A percentile compares a stretch with the other conserved stretches of the same genome.
These are phyloP conservation scores for Rosa rugosa DNA, from an alignment of 306 rosid species.

Conservation along the genomic window DNA sequence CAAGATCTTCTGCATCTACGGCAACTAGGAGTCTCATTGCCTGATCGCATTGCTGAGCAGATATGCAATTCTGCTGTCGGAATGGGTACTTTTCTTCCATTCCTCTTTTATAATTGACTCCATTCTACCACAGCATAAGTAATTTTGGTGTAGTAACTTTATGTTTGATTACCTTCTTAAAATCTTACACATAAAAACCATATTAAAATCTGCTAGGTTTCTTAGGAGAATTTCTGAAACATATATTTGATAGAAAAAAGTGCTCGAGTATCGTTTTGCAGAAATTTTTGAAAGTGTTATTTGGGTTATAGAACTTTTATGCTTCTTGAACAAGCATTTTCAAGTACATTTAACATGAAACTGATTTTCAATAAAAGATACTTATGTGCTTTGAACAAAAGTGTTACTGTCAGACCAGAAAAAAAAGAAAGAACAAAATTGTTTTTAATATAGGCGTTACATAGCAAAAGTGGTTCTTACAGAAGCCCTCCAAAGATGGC, in stretches of 20 bases:
- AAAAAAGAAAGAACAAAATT: too few species aligned
- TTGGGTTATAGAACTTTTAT: background rate
- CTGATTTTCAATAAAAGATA: background rate
- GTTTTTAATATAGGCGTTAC: background rate
- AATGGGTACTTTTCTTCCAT: constrained; percentile 50
- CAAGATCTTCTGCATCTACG: constrained; percentile 42
- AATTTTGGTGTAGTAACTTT: background rate
- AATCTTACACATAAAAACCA: background rate
- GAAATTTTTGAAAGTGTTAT: background rate
- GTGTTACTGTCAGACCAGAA: background rate
- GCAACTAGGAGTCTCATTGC: constrained; percentile 62
- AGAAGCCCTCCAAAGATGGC: background rate
- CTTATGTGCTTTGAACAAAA: background rate
- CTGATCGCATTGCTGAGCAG: constrained; percentile 75
- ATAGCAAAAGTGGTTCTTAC: background rate
- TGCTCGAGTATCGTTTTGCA: background rate
- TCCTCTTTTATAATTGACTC: background rate
- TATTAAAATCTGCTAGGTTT: background rate
- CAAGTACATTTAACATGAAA: background rate
- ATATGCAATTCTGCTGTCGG: constrained; percentile 77
- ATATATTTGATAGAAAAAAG: background rate
- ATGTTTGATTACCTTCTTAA: background rate
- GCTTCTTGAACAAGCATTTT: background rate
- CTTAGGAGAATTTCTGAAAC: background rate
- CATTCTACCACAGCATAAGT: background rate